phyloP scores from a whole-genome alignment of 2,329 filamentous ascomycete species.

The Kalaharituber pfeilii region DNA sequence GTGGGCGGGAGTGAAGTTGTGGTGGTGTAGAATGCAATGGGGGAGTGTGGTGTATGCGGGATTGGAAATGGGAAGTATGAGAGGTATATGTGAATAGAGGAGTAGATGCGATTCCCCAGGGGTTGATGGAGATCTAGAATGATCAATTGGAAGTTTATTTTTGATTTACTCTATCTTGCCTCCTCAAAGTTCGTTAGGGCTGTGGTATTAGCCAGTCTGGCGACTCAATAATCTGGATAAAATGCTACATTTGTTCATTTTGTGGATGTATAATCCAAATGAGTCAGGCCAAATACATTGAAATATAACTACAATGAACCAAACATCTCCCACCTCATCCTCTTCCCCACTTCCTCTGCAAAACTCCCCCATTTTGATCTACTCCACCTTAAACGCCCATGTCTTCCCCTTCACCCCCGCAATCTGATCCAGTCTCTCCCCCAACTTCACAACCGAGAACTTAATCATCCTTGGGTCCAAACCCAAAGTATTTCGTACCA shows the following conservation, averaged over 20 bases:
- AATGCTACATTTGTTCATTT: no score
- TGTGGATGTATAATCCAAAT: no score
- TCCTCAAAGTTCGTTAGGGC: not conserved
- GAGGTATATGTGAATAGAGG: no score
- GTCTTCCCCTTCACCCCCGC: constrained; percentile 40
- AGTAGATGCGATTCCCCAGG: no score
- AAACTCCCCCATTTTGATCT: not conserved
- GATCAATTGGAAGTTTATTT: not conserved
- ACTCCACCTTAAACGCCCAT: constrained; percentile 30
- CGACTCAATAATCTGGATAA: no score
- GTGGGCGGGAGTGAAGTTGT: not conserved
- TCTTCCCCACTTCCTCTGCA: not conserved
- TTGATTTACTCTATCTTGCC: not conserved
- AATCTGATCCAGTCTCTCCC: constrained; percentile 45
- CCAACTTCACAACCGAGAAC: constrained; percentile 72
- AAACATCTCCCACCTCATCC: not conserved
- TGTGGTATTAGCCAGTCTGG: no score
- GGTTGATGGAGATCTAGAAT: no score
- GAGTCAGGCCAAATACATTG: no score
- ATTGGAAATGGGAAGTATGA: no score
- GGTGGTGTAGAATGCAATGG: not conserved
- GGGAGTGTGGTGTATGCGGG: not conserved
- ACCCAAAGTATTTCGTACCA: constrained; percentile 55
- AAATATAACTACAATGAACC: no score
- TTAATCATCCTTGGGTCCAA: constrained; percentile 84